These are phyloP conservation scores for Colletotrichum sp. DNA, from an alignment of 2,329 filamentous ascomycete species.

Conservation along the genomic window DNA sequence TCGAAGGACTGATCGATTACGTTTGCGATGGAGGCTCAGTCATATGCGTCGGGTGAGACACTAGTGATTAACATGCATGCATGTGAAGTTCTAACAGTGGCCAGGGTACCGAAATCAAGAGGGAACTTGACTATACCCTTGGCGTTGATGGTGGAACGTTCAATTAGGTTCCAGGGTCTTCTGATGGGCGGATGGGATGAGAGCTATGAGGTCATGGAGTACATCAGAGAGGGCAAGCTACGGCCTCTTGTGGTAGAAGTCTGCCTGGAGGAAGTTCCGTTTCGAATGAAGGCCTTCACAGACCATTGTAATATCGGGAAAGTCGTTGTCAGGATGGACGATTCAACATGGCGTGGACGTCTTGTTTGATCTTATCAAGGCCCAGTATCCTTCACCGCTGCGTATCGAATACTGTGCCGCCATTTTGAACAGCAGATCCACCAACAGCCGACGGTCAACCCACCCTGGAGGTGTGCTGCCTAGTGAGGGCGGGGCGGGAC, in stretches of 20 bases:
- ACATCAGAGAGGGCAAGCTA: background rate
- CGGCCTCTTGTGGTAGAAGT: background rate
- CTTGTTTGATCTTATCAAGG: background rate
- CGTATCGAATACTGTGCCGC: background rate
- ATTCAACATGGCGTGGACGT: background rate
- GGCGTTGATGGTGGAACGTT: background rate
- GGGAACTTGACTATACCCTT: background rate
- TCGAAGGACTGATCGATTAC: background rate
- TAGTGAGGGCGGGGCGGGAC: background rate
- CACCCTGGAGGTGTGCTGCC: background rate
- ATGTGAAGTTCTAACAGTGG: background rate
- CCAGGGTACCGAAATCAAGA: background rate
- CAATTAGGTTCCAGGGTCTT: background rate
- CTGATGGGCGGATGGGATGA: background rate
- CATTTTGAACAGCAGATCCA: fast-evolving
- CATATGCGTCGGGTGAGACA: background rate
- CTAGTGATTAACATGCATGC: background rate
- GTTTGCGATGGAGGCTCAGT: background rate
- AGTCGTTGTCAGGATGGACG: background rate
- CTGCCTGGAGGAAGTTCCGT: background rate
- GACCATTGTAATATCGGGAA: background rate
- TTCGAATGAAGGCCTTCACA: background rate
- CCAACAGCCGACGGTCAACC: background rate
- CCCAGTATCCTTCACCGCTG: background rate
- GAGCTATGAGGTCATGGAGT: background rate